A percentile compares a stretch with the other conserved stretches of the same genome.
These are phyloP conservation scores for Glaciozyma antarctica DNA, from an alignment of 768 basidiomycete species.

Conservation along the genomic window DNA sequence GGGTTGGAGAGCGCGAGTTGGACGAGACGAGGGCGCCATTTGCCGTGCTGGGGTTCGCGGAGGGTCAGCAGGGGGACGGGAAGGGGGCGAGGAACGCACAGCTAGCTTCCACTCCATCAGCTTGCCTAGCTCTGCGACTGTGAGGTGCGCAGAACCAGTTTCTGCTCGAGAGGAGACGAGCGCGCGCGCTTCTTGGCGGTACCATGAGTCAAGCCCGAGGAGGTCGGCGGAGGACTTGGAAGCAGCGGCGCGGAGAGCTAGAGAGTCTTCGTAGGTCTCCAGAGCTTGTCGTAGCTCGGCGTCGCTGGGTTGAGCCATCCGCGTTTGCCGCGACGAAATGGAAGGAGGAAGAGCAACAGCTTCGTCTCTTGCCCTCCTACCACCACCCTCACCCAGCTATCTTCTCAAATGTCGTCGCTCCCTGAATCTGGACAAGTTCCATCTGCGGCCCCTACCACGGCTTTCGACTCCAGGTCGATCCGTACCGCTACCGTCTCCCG, in stretches of 20 bases:
- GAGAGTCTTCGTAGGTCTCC: neutral
- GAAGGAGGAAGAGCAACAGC: too few species aligned
- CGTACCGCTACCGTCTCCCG: slow-evolving; percentile 31
- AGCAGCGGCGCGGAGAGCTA: neutral
- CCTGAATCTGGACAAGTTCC: neutral
- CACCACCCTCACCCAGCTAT: too few species aligned
- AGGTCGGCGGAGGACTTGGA: slow-evolving; percentile 5
- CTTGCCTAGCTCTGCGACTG: slow-evolving; percentile 13
- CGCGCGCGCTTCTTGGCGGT: slow-evolving; percentile 1
- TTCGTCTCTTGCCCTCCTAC: too few species aligned
- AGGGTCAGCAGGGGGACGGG: neutral
- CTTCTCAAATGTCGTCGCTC: neutral
- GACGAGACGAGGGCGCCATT: slow-evolving; percentile 19
- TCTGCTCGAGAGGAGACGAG: neutral
- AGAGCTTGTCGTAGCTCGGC: slow-evolving; percentile 6
- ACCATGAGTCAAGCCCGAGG: slow-evolving; percentile 19
- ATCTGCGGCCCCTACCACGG: neutral
- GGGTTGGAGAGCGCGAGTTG: slow-evolving; percentile 8
- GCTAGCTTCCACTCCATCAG: slow-evolving; percentile 31
- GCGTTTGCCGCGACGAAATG: too few species aligned
- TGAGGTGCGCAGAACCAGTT: neutral
- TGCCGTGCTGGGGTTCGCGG: slow-evolving; percentile 13
- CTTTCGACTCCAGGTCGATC: slow-evolving; percentile 8
- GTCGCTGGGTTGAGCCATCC: slow-evolving; percentile 2
- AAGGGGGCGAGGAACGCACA: slow-evolving; percentile 2